phyloP scores from a whole-genome alignment of 176 grass and related monocot species.

The Carex kokanica region DNA sequence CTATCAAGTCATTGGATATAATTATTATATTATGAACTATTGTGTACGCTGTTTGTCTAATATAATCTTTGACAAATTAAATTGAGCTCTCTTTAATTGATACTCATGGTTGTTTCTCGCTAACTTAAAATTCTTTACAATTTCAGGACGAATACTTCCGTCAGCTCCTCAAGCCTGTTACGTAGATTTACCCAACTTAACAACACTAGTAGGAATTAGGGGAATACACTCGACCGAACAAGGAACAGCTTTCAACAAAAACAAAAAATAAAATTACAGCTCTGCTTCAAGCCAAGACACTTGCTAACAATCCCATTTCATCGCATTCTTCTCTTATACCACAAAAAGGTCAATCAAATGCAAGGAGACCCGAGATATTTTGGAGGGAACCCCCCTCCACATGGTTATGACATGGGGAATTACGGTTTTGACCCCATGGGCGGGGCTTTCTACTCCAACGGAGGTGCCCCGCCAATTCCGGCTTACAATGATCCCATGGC shows the following conservation, averaged over 20 bases:
- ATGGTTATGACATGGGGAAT: conserved; percentile 37
- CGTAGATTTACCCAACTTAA: conserved; percentile 40
- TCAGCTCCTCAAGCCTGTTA: conserved; percentile 86
- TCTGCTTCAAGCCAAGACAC: not conserved
- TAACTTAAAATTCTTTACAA: conserved; percentile 1
- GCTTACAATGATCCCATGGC: conserved; percentile 47
- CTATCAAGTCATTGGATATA: not conserved
- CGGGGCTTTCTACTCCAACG: conserved; percentile 40
- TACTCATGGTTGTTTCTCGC: conserved; percentile 8
- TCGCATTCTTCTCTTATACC: not conserved
- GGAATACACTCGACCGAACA: not conserved
- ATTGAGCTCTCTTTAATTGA: conserved; percentile 12
- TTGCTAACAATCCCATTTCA: not conserved
- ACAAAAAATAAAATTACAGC: not conserved
- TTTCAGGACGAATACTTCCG: conserved; percentile 86
- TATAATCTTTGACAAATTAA: not conserved
- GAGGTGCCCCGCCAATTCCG: conserved; percentile 31
- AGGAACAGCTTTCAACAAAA: conserved; percentile 1
- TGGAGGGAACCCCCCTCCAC: conserved; percentile 36
- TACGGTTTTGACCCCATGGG: conserved; percentile 34
- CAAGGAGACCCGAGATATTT: conserved; percentile 60
- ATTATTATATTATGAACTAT: not conserved
- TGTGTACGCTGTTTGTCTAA: not conserved
- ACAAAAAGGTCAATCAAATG: conserved; percentile 24
- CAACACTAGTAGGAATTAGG: conserved; percentile 7